These are phyloP conservation scores for Scleroderma bovista DNA, from an alignment of 768 basidiomycete species.

Conservation along the genomic window DNA sequence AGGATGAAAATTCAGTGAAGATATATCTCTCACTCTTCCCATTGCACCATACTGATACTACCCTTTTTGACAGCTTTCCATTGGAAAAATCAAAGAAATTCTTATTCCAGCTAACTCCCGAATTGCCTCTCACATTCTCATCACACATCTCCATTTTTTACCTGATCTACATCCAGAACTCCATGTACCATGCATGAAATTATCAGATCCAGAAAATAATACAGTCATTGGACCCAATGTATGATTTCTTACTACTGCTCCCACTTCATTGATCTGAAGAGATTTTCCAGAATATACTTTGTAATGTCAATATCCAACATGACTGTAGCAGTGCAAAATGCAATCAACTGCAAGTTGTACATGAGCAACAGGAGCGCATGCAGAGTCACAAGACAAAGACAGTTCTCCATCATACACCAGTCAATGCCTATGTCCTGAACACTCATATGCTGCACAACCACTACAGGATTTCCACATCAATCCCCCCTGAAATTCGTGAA, in stretches of 20 bases:
- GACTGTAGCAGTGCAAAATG: too few species aligned
- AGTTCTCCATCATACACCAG: too few species aligned
- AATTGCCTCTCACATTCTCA: neutral
- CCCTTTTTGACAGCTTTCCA: neutral
- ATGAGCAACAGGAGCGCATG: too few species aligned
- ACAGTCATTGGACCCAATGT: neutral
- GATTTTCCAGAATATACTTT: conserved; percentile 9
- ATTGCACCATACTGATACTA: neutral
- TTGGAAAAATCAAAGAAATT: conserved; percentile 4
- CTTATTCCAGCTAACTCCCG: neutral
- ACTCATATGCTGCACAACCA: too few species aligned
- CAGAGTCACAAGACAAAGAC: too few species aligned
- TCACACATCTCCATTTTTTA: neutral
- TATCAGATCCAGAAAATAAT: neutral
- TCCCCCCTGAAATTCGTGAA: too few species aligned
- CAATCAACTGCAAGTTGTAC: too few species aligned
- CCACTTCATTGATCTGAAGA: neutral
- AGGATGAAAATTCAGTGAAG: neutral
- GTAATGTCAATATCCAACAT: conserved; percentile 20
- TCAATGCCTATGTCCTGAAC: too few species aligned
- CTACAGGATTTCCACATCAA: too few species aligned
- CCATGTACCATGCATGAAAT: conserved; percentile 2
- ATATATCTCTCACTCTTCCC: neutral
- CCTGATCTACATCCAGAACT: conserved; percentile 4
- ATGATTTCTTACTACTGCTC: neutral